phyloP scores from a whole-genome alignment of 345 rosid species.

The Lepidium africanum region DNA sequence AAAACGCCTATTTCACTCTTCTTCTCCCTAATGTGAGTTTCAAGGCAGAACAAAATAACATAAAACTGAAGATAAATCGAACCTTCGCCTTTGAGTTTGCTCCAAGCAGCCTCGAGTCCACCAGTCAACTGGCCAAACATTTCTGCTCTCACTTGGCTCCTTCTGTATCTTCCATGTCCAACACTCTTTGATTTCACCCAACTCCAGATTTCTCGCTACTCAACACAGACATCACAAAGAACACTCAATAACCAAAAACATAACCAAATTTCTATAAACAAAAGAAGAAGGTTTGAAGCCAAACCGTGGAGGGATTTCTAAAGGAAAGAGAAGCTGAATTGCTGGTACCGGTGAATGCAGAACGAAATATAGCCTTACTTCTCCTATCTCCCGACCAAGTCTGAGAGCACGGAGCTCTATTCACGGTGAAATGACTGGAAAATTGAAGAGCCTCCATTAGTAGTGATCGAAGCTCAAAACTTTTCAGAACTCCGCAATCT shows the following conservation, averaged over 20 bases:
- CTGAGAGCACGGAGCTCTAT: conserved; percentile 2
- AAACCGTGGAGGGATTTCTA: conserved; percentile 45
- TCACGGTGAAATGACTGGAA: conserved; percentile 7
- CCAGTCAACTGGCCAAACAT: conserved; percentile 92
- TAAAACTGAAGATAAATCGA: background rate
- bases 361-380: conserved; percentile 21
- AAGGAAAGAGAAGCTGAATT: conserved; percentile 44
- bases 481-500: background rate
- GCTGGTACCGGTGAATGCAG: conserved; percentile 40
- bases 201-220: conserved; percentile 59
- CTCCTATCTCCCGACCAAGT: background rate
- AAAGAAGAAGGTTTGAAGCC: background rate
- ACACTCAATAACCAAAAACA: background rate
- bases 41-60: background rate
- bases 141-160: conserved; percentile 62
- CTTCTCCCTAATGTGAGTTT: background rate
- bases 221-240: conserved; percentile 4
- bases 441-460: conserved; percentile 24
- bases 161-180: conserved; percentile 34
- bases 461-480: conserved; percentile 18
- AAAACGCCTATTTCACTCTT: background rate
- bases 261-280: background rate
- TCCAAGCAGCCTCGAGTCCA: conserved; percentile 98
- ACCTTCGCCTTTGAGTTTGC: conserved; percentile 97
- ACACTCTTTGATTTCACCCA: conserved; percentile 49